These are phyloP conservation scores for Coprinopsis sp. DNA, from an alignment of 768 basidiomycete genomes.

Conservation along the genomic window DNA sequence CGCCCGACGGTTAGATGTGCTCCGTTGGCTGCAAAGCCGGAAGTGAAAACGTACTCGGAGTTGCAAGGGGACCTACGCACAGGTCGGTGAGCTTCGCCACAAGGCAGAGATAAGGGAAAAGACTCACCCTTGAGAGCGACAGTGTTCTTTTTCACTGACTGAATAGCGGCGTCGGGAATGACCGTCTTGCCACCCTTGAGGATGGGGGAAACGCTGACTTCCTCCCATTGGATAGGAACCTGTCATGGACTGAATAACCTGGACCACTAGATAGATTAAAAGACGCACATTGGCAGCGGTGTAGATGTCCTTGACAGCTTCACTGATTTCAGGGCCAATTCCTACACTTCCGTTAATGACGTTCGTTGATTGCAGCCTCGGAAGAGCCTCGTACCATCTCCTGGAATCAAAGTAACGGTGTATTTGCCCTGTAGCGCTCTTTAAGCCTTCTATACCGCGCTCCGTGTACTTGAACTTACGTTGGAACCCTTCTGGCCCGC, in stretches of 20 bases:
- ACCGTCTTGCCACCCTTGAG: slow-evolving; percentile 94
- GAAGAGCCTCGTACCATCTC: slow-evolving; percentile 65
- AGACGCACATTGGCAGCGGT: slow-evolving; percentile 68
- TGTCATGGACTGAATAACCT: slow-evolving; percentile 24
- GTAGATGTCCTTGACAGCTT: slow-evolving; percentile 94
- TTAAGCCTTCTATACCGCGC: neutral
- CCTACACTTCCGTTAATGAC: slow-evolving; percentile 42
- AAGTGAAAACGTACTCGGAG: slow-evolving; percentile 69
- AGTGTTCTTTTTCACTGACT: slow-evolving; percentile 92
- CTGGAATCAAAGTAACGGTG: slow-evolving; percentile 92
- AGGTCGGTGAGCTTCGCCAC: slow-evolving; percentile 2
- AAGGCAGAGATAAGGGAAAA: slow-evolving; percentile 1
- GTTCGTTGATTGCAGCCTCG: neutral
- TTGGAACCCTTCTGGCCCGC: slow-evolving; percentile 84
- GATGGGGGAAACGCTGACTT: slow-evolving; percentile 93
- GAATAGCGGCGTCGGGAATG: slow-evolving; percentile 89
- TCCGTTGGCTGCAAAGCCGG: slow-evolving; percentile 1
- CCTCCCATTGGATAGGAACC: slow-evolving; percentile 99
- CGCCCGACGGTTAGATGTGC: slow-evolving; percentile 8
- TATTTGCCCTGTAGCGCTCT: slow-evolving; percentile 77
- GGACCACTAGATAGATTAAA: neutral
- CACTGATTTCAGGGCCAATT: slow-evolving; percentile 97
- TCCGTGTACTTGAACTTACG: slow-evolving; percentile 44
- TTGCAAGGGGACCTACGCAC: slow-evolving; percentile 81
- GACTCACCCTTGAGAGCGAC: slow-evolving; percentile 90